These are phyloP conservation scores for Nemania bipapillata DNA, from an alignment of 2,329 filamentous ascomycete genomes.

Conservation along the genomic window DNA sequence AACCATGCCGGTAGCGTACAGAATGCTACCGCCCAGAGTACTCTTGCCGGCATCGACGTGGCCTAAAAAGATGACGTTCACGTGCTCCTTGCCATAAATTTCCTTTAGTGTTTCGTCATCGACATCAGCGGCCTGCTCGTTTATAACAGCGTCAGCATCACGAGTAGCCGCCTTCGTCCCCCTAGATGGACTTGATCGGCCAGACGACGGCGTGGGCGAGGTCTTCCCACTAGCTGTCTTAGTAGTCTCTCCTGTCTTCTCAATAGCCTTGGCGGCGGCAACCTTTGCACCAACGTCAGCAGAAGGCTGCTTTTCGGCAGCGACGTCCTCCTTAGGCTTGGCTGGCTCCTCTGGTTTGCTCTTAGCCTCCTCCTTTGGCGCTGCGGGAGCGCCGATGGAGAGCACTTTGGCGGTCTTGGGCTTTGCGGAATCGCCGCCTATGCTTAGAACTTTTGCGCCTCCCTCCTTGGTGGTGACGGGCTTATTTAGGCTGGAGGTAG, in stretches of 20 bases:
- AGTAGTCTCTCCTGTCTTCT: conserved; percentile 82
- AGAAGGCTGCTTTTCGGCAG: conserved; percentile 47
- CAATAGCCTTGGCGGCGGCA: conserved; percentile 87
- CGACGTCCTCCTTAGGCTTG: conserved; percentile 48
- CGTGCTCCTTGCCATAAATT: conserved; percentile 91
- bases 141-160: conserved; percentile 83
- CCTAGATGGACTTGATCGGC: conserved; percentile 81
- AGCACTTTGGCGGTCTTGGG: conserved; percentile 75
- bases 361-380: conserved; percentile 67
- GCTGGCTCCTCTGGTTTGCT: conserved; percentile 48
- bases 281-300: conserved; percentile 77
- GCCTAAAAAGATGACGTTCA: conserved; percentile 97
- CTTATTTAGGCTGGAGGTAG: conserved; percentile 61
- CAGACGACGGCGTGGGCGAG: conserved; percentile 84
- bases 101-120: conserved; percentile 82
- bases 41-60: conserved; percentile 99
- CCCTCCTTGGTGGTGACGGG: conserved; percentile 65
- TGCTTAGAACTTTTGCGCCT: conserved; percentile 72
- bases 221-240: conserved; percentile 73
- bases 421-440: conserved; percentile 65
- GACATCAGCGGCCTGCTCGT: conserved; percentile 81
- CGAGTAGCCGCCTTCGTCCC: conserved; percentile 65
- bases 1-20: conserved; percentile 98
- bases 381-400: conserved; percentile 71
- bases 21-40: conserved; percentile 90